Conservation (phyloP, 2,329 filamentous ascomycete species). For the Aspergillus texensis region DNA sequence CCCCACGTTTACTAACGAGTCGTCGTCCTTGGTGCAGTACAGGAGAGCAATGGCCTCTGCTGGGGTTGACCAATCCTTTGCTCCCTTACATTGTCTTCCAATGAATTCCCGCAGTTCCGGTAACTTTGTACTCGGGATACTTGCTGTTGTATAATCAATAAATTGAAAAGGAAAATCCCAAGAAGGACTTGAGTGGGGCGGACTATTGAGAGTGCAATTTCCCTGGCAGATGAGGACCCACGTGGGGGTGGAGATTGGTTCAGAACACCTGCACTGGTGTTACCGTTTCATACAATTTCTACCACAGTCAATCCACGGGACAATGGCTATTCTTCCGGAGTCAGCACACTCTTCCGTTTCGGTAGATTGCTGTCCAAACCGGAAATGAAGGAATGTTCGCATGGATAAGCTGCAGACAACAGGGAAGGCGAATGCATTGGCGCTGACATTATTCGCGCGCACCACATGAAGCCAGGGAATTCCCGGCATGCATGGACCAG, state of each 20-base stretch:
- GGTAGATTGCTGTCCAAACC: not conserved
- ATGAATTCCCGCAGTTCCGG: not conserved
- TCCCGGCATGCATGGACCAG: conserved; percentile 5
- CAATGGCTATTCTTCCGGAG: not conserved
- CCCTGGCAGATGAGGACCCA: conserved; percentile 20
- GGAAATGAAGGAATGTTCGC: not conserved
- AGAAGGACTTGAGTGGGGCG: not conserved
- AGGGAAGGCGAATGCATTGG: not conserved
- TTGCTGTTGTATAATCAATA: too few relatives aligned
- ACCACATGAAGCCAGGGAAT: not conserved
- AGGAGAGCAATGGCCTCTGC: not conserved
- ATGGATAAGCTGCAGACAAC: not conserved
- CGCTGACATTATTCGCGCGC: not conserved
- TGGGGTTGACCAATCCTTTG: not conserved
- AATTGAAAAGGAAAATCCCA: not conserved
- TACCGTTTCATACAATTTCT: conserved; percentile 11
- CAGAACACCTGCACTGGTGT: conserved; percentile 10
- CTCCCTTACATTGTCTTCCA: not conserved
- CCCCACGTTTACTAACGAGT: too few relatives aligned
- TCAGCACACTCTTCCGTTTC: not conserved
- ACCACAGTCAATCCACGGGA: not conserved
- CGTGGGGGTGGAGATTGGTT: conserved; percentile 25
- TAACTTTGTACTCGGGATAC: not conserved
- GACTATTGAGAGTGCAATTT: conserved; percentile 12
- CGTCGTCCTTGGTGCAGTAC: not conserved